Evolutionary conservation across 768 basidiomycete genomes (phyloP), one percentile per base, ranked within the genome.

Genomic region (Pleurotus tuber-regium): DNA sequence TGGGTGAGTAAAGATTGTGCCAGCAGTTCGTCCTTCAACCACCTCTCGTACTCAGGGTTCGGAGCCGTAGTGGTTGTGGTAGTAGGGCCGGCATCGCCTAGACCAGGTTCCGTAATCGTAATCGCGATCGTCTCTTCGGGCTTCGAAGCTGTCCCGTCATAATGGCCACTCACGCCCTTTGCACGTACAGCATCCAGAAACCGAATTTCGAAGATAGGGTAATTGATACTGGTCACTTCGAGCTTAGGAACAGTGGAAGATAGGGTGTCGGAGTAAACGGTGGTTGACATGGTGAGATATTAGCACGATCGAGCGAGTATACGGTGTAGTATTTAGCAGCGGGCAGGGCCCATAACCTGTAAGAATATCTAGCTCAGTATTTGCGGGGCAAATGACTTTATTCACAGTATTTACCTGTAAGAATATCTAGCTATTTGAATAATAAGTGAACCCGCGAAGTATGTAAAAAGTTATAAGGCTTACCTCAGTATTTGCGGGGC

Each of bases 161-260:
- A 59, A 24, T 60, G 59, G 9, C 49, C 55, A 40, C 50, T 55
- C 1, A 52, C 36, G 2, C 52, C 42, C 23, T 61, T 59, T 16
- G 56, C 53, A 11, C 57, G 23, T 5, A 59, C 41, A 1, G 55
- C 55, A 10, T 48, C 42, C 23, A 28, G 5, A 50, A 61, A 57
- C 1, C 53, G 38, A 12, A 44, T 4, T 23, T 25, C 10, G 28
- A 59, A 61, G 10, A 57, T 44, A 12, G 50, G 36, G 44, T 51
- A 59, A 38, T 61, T 61, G 8, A 39, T 29, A 50, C 60, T 19
- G 1, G 35, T n/a, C 4, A 19, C n/a, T 35, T 59, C 55, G 9
- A 61, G 52, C 16, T 57, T 57, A 9, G 56, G 55, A 1, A 61
- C 56, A n/a, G n/a, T n/a, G 16, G 49, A 31, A 5, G 28, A 16